phyloP scores from a whole-genome alignment of 305 asterid species.

The Rubia tinctorum region DNA sequence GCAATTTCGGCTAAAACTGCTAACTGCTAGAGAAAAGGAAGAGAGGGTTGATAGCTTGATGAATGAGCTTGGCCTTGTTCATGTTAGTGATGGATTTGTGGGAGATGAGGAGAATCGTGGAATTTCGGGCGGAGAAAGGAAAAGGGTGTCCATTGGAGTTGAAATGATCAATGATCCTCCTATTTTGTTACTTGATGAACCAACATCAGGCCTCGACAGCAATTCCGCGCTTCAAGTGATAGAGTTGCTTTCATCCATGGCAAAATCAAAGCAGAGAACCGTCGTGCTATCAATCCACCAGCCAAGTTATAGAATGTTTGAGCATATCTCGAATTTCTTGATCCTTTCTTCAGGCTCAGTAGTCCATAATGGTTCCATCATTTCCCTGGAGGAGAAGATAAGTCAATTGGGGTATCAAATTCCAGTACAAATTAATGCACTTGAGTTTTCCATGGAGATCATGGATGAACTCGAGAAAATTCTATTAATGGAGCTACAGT shows the following conservation, averaged over 20 bases:
- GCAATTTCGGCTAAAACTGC: constrained; percentile 54
- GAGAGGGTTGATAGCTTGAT: constrained; percentile 58
- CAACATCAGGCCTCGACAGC: constrained; percentile 90
- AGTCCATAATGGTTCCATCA: constrained; percentile 65
- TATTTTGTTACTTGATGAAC: constrained; percentile 75
- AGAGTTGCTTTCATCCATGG: constrained; percentile 73
- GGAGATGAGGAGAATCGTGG: constrained; percentile 89
- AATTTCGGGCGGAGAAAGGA: constrained; percentile 84
- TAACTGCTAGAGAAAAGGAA: constrained; percentile 38
- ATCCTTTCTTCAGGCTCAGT: constrained; percentile 74
- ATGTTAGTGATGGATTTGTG: constrained; percentile 60
- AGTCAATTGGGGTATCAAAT: constrained; percentile 46
- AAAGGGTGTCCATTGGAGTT: constrained; percentile 83
- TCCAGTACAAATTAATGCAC: constrained; percentile 77
- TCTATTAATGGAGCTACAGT: no score
- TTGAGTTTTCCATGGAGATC: constrained; percentile 85
- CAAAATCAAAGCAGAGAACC: constrained; percentile 55
- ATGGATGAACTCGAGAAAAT: constrained; percentile 45
- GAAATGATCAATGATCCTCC: constrained; percentile 87
- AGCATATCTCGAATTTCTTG: constrained; percentile 57
- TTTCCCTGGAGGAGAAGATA: constrained; percentile 55
- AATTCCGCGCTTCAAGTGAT: constrained; percentile 89
- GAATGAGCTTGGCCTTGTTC: constrained; percentile 77
- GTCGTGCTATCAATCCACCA: constrained; percentile 76
- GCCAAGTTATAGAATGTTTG: constrained; percentile 81